Evolutionary conservation across 495 filamentous ascomycete genomes (phyloP), one percentile per base, ranked within the genome.

Genomic region (Glutinoglossum americanum): DNA sequence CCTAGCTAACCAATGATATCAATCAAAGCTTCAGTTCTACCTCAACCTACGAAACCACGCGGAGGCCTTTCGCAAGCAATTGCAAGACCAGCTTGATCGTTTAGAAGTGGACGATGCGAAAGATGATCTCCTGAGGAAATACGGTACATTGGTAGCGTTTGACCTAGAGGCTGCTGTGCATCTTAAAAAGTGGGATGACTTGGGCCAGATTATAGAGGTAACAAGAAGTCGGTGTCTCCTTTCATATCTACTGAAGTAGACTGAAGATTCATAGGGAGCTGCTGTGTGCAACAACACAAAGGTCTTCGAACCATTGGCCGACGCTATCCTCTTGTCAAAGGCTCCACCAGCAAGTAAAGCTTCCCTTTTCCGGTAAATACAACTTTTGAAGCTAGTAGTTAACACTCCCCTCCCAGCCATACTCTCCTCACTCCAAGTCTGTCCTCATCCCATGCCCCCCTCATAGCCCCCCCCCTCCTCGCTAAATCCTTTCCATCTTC

Each of bases 161-260:
- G 81, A 88, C 60, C 83, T 92, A 61, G 87, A 92, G 70, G 82
- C 79, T n/a, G 76, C 80, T 11, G 69, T 80, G 25, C 70, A 72
- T 19, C 69, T 94, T 5, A 76, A 80, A 60, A 68, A 76, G 19
- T 90, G 84, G 84, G 76, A 82, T 59, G 72, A 72, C 54, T 66
- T 89, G n/a, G 71, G 73, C 32, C 66, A 68, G 5, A 74, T 86
- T 11, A 73, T 89, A 32, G 70, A 81, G 47, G 77, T 74, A 61
- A 70, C 73, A 45, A 56, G 44, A 53, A 1, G 49, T 25, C 19
- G 11, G 54, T 25, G 30, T 11, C 5, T 56, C 8, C 8, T 56
- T 56, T 56, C n/a, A 1, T 10, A 8, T 32, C 26, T n/a, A 15
- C 39, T 17, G 21, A 28, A 19, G 41, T 21, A 48, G 26, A 58